Percentiles rank a stretch among this genome's conserved stretches.
phyloP scores from a whole-genome alignment of 352 stramenopile species.

The Thalassiosira pacifica region DNA sequence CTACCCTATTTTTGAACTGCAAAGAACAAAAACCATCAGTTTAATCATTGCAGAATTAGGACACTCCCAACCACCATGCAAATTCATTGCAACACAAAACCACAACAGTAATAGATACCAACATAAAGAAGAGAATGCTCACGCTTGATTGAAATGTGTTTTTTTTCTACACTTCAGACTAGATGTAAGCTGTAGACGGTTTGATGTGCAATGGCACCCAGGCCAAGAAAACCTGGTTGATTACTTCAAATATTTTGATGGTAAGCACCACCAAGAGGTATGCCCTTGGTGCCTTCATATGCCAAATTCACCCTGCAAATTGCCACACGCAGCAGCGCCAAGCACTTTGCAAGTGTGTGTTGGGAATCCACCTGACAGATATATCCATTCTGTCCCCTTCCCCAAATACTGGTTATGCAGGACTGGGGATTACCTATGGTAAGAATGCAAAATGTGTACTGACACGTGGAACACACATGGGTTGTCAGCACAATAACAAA shows the following conservation, averaged over 20 bases:
- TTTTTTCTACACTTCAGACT: slow-evolving; percentile 6
- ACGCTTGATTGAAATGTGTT: slow-evolving; percentile 9
- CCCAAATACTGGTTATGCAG: slow-evolving; percentile 9
- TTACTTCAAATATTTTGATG: slow-evolving; percentile 54
- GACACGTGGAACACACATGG: no score
- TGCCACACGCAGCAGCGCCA: background rate
- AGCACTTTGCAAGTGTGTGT: slow-evolving; percentile 13
- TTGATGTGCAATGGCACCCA: background rate
- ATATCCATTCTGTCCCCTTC: slow-evolving; percentile 4
- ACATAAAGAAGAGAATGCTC: slow-evolving; percentile 13
- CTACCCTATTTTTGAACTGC: slow-evolving; percentile 24
- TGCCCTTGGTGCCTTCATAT: background rate
- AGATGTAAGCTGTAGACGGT: background rate
- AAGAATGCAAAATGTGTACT: no score
- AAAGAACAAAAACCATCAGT: slow-evolving; percentile 29
- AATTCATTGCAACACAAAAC: slow-evolving; percentile 40
- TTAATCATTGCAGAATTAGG: slow-evolving; percentile 25
- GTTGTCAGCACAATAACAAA: no score
- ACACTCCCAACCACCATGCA: slow-evolving; percentile 20
- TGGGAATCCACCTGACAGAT: background rate
- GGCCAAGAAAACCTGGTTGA: slow-evolving; percentile 29
- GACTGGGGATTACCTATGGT: background rate
- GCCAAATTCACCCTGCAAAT: background rate
- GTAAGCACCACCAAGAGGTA: slow-evolving; percentile 18
- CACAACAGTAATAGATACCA: slow-evolving; percentile 34